Evolutionary conservation across 2,329 filamentous ascomycete genomes (phyloP).

Genomic region (Epichloe gansuensis): DNA sequence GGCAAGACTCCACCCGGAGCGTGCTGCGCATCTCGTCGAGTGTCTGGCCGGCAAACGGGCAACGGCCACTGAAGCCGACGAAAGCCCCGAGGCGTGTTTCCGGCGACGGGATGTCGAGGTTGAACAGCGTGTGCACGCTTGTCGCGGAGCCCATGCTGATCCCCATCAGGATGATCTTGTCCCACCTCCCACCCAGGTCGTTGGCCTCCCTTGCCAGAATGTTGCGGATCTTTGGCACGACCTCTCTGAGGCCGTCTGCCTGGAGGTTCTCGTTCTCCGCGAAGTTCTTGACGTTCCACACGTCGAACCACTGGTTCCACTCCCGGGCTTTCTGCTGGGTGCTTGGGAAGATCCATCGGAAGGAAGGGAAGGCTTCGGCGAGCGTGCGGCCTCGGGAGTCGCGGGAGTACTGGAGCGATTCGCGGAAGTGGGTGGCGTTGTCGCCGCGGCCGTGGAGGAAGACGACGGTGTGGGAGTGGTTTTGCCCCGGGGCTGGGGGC

Average conservation of each 20-base stretch:
- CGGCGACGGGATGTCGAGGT: conserved; percentile 15
- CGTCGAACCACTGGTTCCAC: conserved; percentile 38
- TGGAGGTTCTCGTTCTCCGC: conserved; percentile 30
- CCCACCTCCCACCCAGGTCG: conserved; percentile 22
- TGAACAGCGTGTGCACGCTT: conserved; percentile 24
- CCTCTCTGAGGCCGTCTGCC: conserved; percentile 25
- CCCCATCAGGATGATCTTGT: conserved; percentile 29
- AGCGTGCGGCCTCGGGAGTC: conserved; percentile 23
- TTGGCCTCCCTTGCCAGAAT: conserved; percentile 24
- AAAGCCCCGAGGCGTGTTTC: conserved; percentile 17
- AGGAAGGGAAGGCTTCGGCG: conserved; percentile 27
- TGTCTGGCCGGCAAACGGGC: conserved; percentile 21
- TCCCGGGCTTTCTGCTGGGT: conserved; percentile 15
- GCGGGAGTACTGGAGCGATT: conserved; percentile 17
- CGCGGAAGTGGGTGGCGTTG: conserved; percentile 20
- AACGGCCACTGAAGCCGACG: conserved; percentile 25
- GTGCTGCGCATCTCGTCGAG: conserved; percentile 20
- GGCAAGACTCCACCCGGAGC: conserved; percentile 16
- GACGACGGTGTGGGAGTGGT: conserved; percentile 29
- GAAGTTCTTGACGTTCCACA: conserved; percentile 30
- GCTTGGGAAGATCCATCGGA: conserved; percentile 37
- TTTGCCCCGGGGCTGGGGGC: neutral
- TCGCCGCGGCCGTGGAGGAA: conserved; percentile 35
- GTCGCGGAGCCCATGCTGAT: conserved; percentile 37
- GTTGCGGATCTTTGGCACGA: conserved; percentile 19